phyloP scores from a whole-genome alignment of 768 basidiomycete species.

The Trametes villosa region DNA sequence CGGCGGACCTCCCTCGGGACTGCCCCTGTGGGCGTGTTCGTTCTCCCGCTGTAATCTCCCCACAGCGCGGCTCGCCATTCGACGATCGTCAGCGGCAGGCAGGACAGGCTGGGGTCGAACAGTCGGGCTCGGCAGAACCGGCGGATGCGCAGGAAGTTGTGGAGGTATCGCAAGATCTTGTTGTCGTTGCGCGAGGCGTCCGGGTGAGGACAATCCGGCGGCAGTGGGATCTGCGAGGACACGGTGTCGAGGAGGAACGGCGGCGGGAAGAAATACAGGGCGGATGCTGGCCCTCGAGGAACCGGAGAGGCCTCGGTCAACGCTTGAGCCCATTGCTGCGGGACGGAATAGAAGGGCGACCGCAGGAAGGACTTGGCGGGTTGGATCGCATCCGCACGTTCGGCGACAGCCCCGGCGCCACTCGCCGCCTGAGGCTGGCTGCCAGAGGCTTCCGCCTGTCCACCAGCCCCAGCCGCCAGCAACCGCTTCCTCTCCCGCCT shows the following conservation, averaged over 20 bases:
- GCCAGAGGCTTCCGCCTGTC: no score
- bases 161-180: constrained; percentile 2
- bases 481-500: no score
- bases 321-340: neutral
- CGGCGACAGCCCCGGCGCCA: neutral
- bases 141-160: constrained; percentile 4
- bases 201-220: neutral
- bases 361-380: neutral
- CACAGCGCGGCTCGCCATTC: constrained; percentile 6
- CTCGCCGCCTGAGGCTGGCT: neutral
- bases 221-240: neutral
- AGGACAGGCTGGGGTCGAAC: neutral
- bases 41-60: neutral
- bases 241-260: constrained; percentile 12
- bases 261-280: constrained; percentile 9
- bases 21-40: neutral
- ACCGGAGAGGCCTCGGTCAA: neutral
- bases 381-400: neutral
- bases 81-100: neutral
- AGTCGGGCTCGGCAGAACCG: neutral
- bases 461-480: no score
- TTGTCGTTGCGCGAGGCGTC: neutral
- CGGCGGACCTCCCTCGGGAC: neutral
- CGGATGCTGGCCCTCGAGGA: neutral
- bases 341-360: neutral